A percentile compares a stretch with the other conserved stretches of the same genome.
Conservation (phyloP, 2,329 filamentous ascomycete species). For the Pseudogymnoascus sp. region DNA sequence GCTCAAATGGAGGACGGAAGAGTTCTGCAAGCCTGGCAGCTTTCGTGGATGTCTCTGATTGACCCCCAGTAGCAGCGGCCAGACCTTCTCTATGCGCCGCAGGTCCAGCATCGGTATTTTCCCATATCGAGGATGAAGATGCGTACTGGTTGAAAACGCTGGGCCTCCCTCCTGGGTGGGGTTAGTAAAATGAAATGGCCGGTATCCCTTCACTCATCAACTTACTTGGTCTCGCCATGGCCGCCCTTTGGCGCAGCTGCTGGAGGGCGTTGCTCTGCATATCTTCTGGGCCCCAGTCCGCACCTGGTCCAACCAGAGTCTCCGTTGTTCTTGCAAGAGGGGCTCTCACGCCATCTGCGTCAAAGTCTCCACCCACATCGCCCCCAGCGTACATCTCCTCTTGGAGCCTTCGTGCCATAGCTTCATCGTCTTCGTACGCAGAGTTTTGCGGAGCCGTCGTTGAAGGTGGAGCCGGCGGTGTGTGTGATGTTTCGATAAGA, state of each 20-base stretch:
- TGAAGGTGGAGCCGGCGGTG: constrained; percentile 17
- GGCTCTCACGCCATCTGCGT: constrained; percentile 63
- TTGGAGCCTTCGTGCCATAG: constrained; percentile 84
- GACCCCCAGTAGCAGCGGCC: constrained; percentile 54
- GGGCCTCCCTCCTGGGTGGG: constrained; percentile 33
- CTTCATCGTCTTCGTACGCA: constrained; percentile 75
- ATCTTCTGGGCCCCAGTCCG: constrained; percentile 40
- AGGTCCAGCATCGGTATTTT: constrained; percentile 38
- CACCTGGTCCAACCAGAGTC: constrained; percentile 67
- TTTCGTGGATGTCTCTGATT: constrained; percentile 59
- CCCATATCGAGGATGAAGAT: constrained; percentile 40
- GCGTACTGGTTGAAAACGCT: constrained; percentile 65
- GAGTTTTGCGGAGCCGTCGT: constrained; percentile 27
- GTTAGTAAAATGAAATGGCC: constrained; percentile 8
- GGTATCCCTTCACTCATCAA: neutral
- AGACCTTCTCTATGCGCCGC: constrained; percentile 43
- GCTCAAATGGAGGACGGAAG: constrained; percentile 83
- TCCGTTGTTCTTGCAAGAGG: constrained; percentile 89
- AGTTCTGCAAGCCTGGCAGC: constrained; percentile 78
- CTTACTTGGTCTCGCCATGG: constrained; percentile 22
- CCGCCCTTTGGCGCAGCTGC: constrained; percentile 29
- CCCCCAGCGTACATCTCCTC: constrained; percentile 74
- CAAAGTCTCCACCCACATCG: constrained; percentile 33
- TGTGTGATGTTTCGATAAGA: constrained; percentile 22
- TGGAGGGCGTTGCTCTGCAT: constrained; percentile 21